Percentiles rank a stretch among this genome's conserved stretches.
phyloP scores from a whole-genome alignment of 306 rosid species.

The Urtica urens region DNA sequence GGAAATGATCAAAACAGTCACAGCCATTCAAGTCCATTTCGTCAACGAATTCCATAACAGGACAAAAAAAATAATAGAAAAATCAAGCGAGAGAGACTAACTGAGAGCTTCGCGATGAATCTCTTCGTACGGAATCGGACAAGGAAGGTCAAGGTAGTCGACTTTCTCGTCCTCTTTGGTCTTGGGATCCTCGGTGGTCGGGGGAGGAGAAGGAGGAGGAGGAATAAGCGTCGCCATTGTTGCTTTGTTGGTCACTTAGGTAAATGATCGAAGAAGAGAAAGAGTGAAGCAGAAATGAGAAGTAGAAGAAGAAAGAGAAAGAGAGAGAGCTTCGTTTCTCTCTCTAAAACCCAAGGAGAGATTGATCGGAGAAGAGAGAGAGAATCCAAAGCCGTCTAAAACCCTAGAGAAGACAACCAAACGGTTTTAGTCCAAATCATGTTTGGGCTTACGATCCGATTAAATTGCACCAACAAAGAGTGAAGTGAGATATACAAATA shows the following conservation, averaged over 20 bases:
- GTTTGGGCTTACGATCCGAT: too few species aligned
- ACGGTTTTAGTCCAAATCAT: too few species aligned
- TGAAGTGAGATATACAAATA: too few species aligned
- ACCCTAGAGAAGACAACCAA: slow-evolving; percentile 10
- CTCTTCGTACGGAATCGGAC: slow-evolving; percentile 91
- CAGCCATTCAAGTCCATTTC: too few species aligned
- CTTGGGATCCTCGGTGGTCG: slow-evolving; percentile 15
- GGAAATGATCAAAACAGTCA: too few species aligned
- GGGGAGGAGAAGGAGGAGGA: slow-evolving; percentile 23
- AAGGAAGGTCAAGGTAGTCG: slow-evolving; percentile 76
- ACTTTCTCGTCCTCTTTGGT: slow-evolving; percentile 33
- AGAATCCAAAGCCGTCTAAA: background rate
- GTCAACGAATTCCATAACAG: too few species aligned
- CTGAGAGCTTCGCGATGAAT: slow-evolving; percentile 97
- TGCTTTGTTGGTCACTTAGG: background rate
- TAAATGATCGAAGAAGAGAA: background rate
- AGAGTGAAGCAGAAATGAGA: too few species aligned
- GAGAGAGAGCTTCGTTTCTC: background rate
- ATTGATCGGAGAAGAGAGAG: background rate
- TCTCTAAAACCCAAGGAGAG: slow-evolving; percentile 4
- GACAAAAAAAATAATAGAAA: background rate
- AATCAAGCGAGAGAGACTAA: slow-evolving; percentile 16
- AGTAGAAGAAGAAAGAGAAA: background rate
- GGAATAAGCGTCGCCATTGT: slow-evolving; percentile 34
- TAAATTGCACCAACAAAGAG: too few species aligned